Evolutionary conservation across 1,139 yeast genomes (phyloP).

Genomic region (Suhomyces anneliseae): DNA sequence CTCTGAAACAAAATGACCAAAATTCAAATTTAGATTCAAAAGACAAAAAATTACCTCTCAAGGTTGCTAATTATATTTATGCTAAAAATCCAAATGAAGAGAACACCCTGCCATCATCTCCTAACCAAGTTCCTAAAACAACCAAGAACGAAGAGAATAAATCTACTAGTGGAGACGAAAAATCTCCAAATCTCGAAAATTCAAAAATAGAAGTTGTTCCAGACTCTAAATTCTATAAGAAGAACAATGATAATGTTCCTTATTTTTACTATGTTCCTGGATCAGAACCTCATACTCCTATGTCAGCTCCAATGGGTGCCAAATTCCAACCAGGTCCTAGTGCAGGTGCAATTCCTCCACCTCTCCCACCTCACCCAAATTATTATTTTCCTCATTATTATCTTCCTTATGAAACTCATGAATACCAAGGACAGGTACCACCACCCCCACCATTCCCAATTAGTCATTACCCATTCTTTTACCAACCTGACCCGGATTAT

Average conservation of each 20-base stretch:
- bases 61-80: neutral
- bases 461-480: slow-evolving; percentile 10
- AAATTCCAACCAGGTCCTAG: slow-evolving; percentile 3
- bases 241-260: slow-evolving; percentile 5
- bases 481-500: slow-evolving; percentile 8
- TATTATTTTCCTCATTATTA: slow-evolving; percentile 10
- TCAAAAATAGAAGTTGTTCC: neutral
- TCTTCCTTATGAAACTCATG: slow-evolving; percentile 11
- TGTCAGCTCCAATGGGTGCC: slow-evolving; percentile 6
- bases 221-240: neutral
- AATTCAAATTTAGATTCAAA: neutral
- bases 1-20: neutral
- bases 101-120: neutral
- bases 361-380: slow-evolving; percentile 9
- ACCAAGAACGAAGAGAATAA: neutral
- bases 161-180: neutral
- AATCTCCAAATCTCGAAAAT: neutral
- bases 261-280: slow-evolving; percentile 11
- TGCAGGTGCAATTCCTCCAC: slow-evolving; percentile 5
- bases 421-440: slow-evolving; percentile 5
- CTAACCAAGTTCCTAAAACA: neutral
- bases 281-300: slow-evolving; percentile 3
- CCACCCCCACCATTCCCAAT: slow-evolving; percentile 9
- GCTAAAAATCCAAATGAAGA: neutral
- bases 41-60: neutral